These are phyloP conservation scores for Saccharum hybrid DNA, from an alignment of 202 grass and related monocot species.

Conservation along the genomic window DNA sequence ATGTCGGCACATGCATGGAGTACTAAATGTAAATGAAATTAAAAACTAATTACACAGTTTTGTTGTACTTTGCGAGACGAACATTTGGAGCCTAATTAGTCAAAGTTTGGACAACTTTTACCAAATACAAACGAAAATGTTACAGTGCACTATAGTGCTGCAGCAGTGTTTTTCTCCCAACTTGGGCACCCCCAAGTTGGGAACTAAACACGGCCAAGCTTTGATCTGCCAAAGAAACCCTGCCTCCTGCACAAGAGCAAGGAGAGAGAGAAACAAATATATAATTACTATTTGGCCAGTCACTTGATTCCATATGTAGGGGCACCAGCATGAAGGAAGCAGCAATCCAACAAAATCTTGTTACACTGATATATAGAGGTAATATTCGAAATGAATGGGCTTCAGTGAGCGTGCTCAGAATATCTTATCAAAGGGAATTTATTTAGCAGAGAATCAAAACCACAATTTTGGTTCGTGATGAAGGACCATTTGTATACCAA, in stretches of 20 bases:
- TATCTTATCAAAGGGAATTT: constrained; percentile 17
- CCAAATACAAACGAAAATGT: too few species aligned
- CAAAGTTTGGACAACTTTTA: too few species aligned
- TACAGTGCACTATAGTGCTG: too few species aligned
- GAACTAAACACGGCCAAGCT: too few species aligned
- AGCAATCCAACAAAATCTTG: constrained; percentile 29
- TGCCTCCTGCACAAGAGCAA: constrained; percentile 3
- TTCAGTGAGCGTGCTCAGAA: background rate
- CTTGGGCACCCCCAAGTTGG: too few species aligned
- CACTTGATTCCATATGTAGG: constrained; percentile 25
- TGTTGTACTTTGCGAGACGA: too few species aligned
- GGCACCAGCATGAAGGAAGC: constrained; percentile 6
- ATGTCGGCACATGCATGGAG: too few species aligned
- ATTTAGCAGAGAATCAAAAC: constrained; percentile 9
- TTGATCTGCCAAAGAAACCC: constrained; percentile 40
- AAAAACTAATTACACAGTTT: too few species aligned
- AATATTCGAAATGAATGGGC: constrained; percentile 38
- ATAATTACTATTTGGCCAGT: constrained; percentile 14
- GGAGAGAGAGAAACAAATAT: constrained; percentile 20
- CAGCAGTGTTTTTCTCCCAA: too few species aligned
- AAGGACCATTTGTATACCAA: background rate
- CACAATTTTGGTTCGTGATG: background rate
- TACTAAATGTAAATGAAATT: too few species aligned
- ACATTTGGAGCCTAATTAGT: too few species aligned
- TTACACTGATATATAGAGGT: background rate